Conservation (phyloP, 345 rosid species). For the Populus euphratica region DNA sequence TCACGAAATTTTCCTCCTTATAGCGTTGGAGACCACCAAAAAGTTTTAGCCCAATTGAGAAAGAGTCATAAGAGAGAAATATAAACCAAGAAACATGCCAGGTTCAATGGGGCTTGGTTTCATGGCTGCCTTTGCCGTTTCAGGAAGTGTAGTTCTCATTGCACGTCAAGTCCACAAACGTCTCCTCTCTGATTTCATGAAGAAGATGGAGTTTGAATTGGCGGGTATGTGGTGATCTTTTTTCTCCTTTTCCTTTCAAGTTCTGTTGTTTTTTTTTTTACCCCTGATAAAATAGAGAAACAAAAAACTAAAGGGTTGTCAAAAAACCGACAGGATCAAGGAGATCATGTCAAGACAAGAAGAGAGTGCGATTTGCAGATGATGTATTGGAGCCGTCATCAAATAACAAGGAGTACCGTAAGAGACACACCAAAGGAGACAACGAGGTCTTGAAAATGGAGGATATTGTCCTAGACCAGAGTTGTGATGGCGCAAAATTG, state of each 20-base stretch:
- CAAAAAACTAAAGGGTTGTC: neutral
- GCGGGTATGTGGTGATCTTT: conserved; percentile 23
- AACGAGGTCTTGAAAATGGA: neutral
- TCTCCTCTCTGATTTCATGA: conserved; percentile 66
- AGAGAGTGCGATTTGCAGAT: conserved; percentile 73
- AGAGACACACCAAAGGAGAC: conserved; percentile 8
- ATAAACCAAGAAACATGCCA: conserved; percentile 28
- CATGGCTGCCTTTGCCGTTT: conserved; percentile 71
- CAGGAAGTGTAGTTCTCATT: conserved; percentile 69
- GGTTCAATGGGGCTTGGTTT: conserved; percentile 44
- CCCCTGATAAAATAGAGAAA: neutral
- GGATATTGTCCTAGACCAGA: neutral
- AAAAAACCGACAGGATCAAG: conserved; percentile 1
- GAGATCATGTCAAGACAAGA: conserved; percentile 32
- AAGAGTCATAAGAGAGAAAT: neutral
- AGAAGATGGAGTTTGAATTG: conserved; percentile 57
- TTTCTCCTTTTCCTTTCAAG: neutral
- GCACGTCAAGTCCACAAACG: conserved; percentile 62
- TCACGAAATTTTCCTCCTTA: neutral
- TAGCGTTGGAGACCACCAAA: neutral
- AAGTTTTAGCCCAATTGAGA: neutral
- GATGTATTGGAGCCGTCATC: conserved; percentile 73
- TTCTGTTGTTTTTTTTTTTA: neutral
- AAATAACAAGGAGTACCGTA: conserved; percentile 60
- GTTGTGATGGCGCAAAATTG: neutral